phyloP scores from a whole-genome alignment of 176 grass and related monocot species.

The Carex kokanica region DNA sequence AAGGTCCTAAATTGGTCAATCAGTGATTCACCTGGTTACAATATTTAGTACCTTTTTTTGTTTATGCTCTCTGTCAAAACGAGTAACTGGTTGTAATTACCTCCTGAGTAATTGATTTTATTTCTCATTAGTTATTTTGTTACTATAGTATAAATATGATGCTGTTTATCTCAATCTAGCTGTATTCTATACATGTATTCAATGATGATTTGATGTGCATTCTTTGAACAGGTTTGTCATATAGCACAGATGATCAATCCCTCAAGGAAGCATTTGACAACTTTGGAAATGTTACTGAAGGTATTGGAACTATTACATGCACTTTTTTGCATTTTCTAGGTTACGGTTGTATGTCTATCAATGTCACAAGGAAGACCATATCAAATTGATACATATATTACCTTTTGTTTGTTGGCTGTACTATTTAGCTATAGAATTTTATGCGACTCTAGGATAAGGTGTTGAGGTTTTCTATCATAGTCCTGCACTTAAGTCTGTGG shows the following conservation, averaged over 20 bases:
- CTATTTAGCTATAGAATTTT: neutral
- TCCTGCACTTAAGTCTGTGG: neutral
- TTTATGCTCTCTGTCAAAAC: neutral
- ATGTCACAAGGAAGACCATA: neutral
- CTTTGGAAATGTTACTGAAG: slow-evolving; percentile 72
- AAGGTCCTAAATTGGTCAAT: neutral
- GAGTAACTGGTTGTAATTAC: neutral
- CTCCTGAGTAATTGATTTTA: neutral
- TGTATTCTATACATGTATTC: neutral
- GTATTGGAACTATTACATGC: slow-evolving; percentile 22
- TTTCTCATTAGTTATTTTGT: neutral
- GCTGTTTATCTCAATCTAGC: neutral
- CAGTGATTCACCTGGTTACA: neutral
- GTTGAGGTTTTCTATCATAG: neutral
- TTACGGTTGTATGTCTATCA: neutral
- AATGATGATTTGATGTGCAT: neutral
- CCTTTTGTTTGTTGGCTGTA: no score
- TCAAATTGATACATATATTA: no score
- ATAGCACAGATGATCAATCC: slow-evolving; percentile 31
- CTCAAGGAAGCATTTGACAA: slow-evolving; percentile 48
- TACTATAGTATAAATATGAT: neutral
- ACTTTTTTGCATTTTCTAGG: neutral
- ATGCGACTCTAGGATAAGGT: neutral
- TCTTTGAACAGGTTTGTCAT: slow-evolving; percentile 50
- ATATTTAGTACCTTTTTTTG: neutral